Evolutionary conservation across 768 basidiomycete species (phyloP), one percentile per base, ranked within the genome.

Genomic region (Symmetrospora coprosmae): DNA sequence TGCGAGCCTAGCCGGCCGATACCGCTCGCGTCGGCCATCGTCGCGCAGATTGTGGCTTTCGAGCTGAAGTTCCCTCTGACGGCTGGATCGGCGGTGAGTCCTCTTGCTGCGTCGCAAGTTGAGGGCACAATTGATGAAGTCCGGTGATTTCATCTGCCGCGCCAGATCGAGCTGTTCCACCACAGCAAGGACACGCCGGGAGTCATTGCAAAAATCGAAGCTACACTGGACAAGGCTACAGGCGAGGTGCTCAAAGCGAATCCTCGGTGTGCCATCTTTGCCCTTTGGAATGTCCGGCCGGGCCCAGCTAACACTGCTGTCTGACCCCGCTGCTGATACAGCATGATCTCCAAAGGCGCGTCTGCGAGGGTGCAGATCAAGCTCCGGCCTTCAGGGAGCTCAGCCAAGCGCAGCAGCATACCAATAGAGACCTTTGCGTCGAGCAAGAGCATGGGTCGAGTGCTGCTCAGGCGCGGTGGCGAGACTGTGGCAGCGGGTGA

Each of bases 371-470:
- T 97, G 0, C 82, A 87, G 69, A 81, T 97, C 59, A 78, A 81
- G 4, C 70, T 97, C 39, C 81, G 90, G 19, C 40, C 63, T 35
- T 41, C 61, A 4, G 30, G 80, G 9, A 71, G 77, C 8, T 68
- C 74, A 11, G 64, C 76, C 0, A 69, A 72, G 33, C 74, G 76
- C 16, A 76, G 81, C 7, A 78, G 82, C 1, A 84, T 96, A 25
- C 87, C 94, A 13, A 69, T 97, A 16, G 94, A 97, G 70, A 79
- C 86, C 1, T 92, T 94, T 66, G 73, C 81, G 0, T 74, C 74
- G 6, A 97, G 91, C 74, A 99, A 97, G 73, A 87, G 91, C 56
- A 94, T 97, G 94, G 94, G 94, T 0, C 75, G 94, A 46, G 79
- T 99, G 50, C 70, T 99, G 64, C 76, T 99, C 60, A 76, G 94